Percentiles rank a stretch among this genome's conserved stretches.
These are phyloP conservation scores for Phytophthora tentaculata DNA, from an alignment of 352 stramenopile genomes.

Conservation along the genomic window DNA sequence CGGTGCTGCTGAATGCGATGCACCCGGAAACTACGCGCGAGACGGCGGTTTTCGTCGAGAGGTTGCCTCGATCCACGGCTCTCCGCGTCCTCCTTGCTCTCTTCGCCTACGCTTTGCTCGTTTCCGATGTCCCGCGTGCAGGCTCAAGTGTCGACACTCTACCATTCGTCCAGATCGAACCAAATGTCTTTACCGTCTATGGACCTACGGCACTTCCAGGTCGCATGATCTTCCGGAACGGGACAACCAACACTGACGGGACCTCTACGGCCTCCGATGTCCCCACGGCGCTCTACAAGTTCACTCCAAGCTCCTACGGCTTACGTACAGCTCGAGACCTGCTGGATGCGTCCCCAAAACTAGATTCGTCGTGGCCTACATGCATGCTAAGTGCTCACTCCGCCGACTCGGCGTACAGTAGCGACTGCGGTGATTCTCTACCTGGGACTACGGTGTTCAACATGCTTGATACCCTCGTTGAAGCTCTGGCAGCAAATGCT, in stretches of 20 bases:
- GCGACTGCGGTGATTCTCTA: slow-evolving; percentile 32
- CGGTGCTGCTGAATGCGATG: slow-evolving; percentile 28
- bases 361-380: slow-evolving; percentile 22
- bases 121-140: slow-evolving; percentile 50
- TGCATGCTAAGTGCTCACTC: slow-evolving; percentile 36
- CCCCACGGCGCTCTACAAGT: slow-evolving; percentile 47
- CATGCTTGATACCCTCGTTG: slow-evolving; percentile 54
- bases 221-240: slow-evolving; percentile 34
- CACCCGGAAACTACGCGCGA: slow-evolving; percentile 26
- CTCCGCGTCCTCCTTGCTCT: slow-evolving; percentile 46
- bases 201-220: slow-evolving; percentile 43
- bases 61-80: slow-evolving; percentile 16
- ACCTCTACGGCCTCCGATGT: slow-evolving; percentile 16
- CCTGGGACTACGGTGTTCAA: slow-evolving; percentile 35
- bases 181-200: slow-evolving; percentile 58
- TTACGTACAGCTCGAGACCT: slow-evolving; percentile 47
- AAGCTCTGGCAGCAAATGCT: slow-evolving; percentile 44
- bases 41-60: slow-evolving; percentile 21
- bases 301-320: slow-evolving; percentile 51
- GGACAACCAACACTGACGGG: slow-evolving; percentile 17
- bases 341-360: slow-evolving; percentile 18
- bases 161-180: slow-evolving; percentile 53
- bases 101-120: slow-evolving; percentile 50
- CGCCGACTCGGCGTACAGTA: slow-evolving; percentile 35
- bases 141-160: slow-evolving; percentile 47